Conservation (phyloP, 2,329 filamentous ascomycete genomes). For the Colletotrichum karsti region DNA sequence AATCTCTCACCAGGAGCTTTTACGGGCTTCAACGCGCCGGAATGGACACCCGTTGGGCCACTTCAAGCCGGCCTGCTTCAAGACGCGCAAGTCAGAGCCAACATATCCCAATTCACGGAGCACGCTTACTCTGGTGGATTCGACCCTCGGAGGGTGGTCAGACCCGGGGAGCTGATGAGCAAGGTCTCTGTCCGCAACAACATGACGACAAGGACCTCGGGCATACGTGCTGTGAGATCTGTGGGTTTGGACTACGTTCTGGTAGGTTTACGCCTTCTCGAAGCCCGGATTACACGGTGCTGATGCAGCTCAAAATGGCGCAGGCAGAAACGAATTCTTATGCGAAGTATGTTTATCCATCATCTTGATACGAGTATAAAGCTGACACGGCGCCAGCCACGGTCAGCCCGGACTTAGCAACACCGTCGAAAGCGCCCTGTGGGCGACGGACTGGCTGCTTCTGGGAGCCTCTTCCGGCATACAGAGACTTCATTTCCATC, state of each 20-base stretch:
- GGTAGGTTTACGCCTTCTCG: neutral
- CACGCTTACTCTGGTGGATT: neutral
- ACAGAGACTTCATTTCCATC: neutral
- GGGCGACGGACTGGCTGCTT: conserved; percentile 1
- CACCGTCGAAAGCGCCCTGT: neutral
- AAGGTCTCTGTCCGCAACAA: neutral
- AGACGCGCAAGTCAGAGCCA: neutral
- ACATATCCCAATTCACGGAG: neutral
- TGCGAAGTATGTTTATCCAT: neutral
- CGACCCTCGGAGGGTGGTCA: neutral
- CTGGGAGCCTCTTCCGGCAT: neutral
- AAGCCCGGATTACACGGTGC: no score
- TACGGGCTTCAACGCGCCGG: neutral
- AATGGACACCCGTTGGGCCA: neutral
- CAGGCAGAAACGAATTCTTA: neutral
- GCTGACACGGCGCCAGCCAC: neutral
- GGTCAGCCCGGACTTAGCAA: neutral
- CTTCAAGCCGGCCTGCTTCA: neutral
- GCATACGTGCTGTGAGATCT: neutral
- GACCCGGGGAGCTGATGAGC: neutral
- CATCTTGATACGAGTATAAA: no score
- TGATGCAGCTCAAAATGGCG: neutral
- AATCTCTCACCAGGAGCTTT: neutral
- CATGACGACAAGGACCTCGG: neutral
- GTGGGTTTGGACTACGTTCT: neutral